Evolutionary conservation across 2,329 filamentous ascomycete genomes (phyloP).

Genomic region (Penicillium sp.): DNA sequence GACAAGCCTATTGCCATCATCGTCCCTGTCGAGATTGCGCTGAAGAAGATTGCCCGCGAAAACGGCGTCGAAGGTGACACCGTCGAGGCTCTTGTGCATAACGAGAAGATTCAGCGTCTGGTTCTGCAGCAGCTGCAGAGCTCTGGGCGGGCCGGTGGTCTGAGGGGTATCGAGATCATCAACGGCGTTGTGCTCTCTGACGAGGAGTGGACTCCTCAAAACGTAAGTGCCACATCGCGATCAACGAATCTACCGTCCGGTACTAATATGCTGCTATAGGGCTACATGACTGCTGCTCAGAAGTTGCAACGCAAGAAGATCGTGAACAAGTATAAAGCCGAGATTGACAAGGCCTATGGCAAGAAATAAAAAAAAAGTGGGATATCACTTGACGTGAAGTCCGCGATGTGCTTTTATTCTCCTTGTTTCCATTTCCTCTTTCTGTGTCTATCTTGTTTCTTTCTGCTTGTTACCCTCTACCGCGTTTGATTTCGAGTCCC

Average conservation of each 20-base stretch:
- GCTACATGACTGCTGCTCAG: conserved; percentile 68
- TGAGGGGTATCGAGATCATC: conserved; percentile 46
- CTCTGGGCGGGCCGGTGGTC: conserved; percentile 37
- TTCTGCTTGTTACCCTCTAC: conserved; percentile 20
- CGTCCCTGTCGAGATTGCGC: conserved; percentile 58
- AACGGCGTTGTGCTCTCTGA: conserved; percentile 48
- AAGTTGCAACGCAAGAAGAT: conserved; percentile 73
- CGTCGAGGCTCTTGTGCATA: conserved; percentile 66
- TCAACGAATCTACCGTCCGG: not conserved
- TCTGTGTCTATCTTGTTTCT: not conserved
- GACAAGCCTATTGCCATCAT: conserved; percentile 82
- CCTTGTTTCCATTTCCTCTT: not conserved
- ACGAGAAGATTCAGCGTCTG: conserved; percentile 44
- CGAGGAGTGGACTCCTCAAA: conserved; percentile 49
- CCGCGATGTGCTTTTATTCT: not conserved
- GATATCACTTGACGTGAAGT: conserved; percentile 4
- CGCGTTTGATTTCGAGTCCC: conserved; percentile 10
- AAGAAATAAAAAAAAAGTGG: conserved; percentile 35
- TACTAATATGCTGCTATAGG: conserved; percentile 43
- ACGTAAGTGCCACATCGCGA: conserved; percentile 30
- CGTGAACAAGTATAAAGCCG: conserved; percentile 60
- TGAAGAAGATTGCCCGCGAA: conserved; percentile 58
- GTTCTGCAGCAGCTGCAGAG: conserved; percentile 45
- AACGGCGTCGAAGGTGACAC: conserved; percentile 65
- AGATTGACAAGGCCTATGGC: conserved; percentile 63